Evolutionary conservation across 2,329 filamentous ascomycete species (phyloP), one percentile per base, ranked within the genome.

Genomic region (Aureobasidium sp.): DNA sequence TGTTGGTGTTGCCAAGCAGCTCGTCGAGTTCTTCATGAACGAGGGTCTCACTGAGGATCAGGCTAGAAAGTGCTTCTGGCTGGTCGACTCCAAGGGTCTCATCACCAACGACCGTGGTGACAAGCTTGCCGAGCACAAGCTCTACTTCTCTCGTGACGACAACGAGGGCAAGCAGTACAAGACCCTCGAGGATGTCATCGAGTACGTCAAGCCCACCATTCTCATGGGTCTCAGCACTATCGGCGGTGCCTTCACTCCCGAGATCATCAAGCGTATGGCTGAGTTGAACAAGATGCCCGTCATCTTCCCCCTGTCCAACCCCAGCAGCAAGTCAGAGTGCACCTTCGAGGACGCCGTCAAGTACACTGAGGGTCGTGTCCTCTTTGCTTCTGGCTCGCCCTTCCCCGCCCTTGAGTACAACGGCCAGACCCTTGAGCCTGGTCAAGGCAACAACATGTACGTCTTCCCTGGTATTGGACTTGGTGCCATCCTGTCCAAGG

Each of bases 391-490:
- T 6, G 94, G 94, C 66, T 96, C 92, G 53, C 94, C 94, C 15
- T 97, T 97, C 84, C 83, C 86, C 27, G 82, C 87, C 2, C 82
- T 90, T 72, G 63, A 72, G 34, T 70, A 66, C 65, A 69, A 75
- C 36, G 80, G 79, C 65, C 77, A 77, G 69, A 69, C 75, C 20
- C 73, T 81, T 56, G 76, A 74, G 7, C 79, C 80, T 1, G 80
- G 80, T 53, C 80, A 82, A 71, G 92, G 93, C 67, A 92, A 92
- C 82, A 87, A 87, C 79, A 87, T 88, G 80, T 97, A 97, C 74
- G 90, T 99, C 65, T 99, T 99, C 86, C 94, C 94, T 0, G 94
- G 93, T 71, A 89, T 97, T 64, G 94, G 94, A 63, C 86, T 97
- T 34, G 94, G 92, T 65, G 89, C 93, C 67, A 97, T 97, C 72